Conservation (phyloP, 2,329 filamentous ascomycete genomes). For the Neonectria hederae region DNA sequence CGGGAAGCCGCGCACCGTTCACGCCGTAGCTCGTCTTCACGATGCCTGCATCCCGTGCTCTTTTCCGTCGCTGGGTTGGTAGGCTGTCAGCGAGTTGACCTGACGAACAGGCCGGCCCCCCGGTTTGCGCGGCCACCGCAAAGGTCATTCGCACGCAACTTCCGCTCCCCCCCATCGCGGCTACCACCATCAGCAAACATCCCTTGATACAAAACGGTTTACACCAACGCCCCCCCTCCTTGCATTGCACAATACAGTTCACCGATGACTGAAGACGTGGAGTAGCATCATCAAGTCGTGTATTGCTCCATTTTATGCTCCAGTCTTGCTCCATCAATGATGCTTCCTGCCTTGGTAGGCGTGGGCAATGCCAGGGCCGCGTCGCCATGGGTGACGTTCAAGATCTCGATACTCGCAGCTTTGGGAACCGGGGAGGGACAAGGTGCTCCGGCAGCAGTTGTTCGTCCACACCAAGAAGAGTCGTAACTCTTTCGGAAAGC, state of each 20-base stretch:
- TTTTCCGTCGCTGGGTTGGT: no score
- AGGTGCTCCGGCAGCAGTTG: conserved; percentile 25
- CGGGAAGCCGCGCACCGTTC: conserved; percentile 16
- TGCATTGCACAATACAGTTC: neutral
- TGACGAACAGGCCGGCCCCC: neutral
- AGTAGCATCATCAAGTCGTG: conserved; percentile 37
- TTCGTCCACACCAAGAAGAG: neutral
- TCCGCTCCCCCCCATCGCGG: conserved; percentile 12
- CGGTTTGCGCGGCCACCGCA: neutral
- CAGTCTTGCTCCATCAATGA: conserved; percentile 10
- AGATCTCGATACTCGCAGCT: conserved; percentile 35
- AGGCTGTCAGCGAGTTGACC: no score
- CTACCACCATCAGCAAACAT: conserved; percentile 16
- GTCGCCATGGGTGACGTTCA: conserved; percentile 25
- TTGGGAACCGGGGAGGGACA: conserved; percentile 14
- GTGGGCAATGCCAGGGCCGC: neutral
- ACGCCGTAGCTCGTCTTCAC: conserved; percentile 17
- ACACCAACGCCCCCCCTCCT: conserved; percentile 8
- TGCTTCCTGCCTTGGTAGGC: conserved; percentile 6
- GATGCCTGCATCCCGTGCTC: conserved; percentile 13
- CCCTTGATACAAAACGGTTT: conserved; percentile 7
- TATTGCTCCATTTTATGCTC: conserved; percentile 30
- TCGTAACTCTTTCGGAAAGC: neutral
- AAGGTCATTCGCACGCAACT: conserved; percentile 2
- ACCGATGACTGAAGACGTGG: conserved; percentile 24